Conservation (phyloP, 106 monocot genomes). For the Chionographis japonica region DNA sequence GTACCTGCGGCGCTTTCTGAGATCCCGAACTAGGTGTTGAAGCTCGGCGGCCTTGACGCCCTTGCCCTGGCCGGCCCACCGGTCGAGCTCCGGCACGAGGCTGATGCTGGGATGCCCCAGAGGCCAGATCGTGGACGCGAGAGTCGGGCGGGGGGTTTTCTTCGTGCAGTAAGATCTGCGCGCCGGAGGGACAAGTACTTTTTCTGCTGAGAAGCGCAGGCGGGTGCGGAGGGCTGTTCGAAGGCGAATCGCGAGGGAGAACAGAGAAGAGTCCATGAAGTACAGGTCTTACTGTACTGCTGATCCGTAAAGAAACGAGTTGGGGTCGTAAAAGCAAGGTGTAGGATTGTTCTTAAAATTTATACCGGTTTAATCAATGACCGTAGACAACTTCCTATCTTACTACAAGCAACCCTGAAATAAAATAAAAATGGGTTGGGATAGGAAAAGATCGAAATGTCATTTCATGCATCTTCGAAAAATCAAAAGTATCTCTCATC, state of each 20-base stretch:
- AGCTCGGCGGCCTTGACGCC: conserved; percentile 34
- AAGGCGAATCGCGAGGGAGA: background rate
- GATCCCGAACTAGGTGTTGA: conserved; percentile 42
- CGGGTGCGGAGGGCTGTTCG: background rate
- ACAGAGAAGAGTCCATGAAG: background rate
- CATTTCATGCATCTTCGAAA: too few relatives aligned
- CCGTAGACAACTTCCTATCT: too few relatives aligned
- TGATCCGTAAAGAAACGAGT: too few relatives aligned
- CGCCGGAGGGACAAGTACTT: background rate
- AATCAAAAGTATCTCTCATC: too few relatives aligned
- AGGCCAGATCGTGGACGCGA: conserved; percentile 39
- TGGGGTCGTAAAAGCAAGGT: too few relatives aligned
- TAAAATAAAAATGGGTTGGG: too few relatives aligned
- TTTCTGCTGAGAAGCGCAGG: background rate
- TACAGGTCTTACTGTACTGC: too few relatives aligned
- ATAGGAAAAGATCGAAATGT: too few relatives aligned
- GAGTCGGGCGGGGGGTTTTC: conserved; percentile 9
- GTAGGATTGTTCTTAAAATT: too few relatives aligned
- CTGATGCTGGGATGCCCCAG: conserved; percentile 49
- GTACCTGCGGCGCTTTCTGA: conserved; percentile 43
- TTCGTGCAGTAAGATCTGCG: background rate
- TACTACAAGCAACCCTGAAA: too few relatives aligned
- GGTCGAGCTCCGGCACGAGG: conserved; percentile 51
- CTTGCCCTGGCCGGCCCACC: conserved; percentile 44
- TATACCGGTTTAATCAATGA: too few relatives aligned